These are phyloP conservation scores for Periconia macrospinosa DNA, from an alignment of 2,329 filamentous ascomycete genomes.

Conservation along the genomic window DNA sequence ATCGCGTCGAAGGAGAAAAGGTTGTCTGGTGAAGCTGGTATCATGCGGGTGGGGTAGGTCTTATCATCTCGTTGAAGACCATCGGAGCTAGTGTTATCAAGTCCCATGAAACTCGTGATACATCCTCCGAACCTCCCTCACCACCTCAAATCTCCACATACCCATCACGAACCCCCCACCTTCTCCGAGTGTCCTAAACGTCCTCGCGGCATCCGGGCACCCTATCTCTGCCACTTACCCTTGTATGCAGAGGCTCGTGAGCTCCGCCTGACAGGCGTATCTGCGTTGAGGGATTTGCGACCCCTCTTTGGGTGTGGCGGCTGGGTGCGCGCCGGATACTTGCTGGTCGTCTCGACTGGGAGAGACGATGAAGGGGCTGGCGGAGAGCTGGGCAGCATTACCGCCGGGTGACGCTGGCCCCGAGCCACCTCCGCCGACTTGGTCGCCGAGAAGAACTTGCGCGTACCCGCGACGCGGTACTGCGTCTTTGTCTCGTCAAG, in stretches of 20 bases:
- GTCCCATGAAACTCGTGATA: no score
- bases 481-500: not conserved
- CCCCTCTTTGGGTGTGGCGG: not conserved
- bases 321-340: not conserved
- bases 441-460: not conserved
- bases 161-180: no score
- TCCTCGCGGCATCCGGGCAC: not conserved
- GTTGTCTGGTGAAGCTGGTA: not conserved
- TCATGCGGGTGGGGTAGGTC: no score
- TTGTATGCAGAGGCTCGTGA: not conserved
- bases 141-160: no score
- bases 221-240: not conserved
- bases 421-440: not conserved
- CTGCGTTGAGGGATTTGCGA: not conserved
- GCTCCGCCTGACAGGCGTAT: not conserved
- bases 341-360: no score
- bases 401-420: not conserved
- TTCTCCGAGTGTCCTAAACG: no score
- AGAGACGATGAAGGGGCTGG: no score
- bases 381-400: not conserved
- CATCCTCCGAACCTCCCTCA: no score
- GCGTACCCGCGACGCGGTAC: not conserved
- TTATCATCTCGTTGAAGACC: no score
- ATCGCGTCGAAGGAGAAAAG: not conserved
- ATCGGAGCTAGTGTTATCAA: no score